These are phyloP conservation scores for Hanseniaspora occidentalis DNA, from an alignment of 805 yeast genomes.

Conservation along the genomic window DNA sequence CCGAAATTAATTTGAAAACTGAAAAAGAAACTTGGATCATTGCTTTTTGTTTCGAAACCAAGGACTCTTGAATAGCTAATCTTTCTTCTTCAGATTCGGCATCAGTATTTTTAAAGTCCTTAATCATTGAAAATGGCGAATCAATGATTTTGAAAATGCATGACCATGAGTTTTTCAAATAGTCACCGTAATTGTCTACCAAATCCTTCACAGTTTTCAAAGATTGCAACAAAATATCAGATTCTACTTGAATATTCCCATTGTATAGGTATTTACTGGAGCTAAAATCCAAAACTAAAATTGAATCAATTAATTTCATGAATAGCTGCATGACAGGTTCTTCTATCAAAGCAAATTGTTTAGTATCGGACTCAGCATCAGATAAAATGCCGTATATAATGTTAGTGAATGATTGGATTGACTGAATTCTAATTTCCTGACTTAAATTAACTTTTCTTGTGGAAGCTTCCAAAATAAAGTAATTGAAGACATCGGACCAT, in stretches of 20 bases:
- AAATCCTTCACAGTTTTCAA: slow-evolving; percentile 56
- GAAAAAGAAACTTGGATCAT: slow-evolving; percentile 60
- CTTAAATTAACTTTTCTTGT: slow-evolving; percentile 29
- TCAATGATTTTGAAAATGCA: slow-evolving; percentile 46
- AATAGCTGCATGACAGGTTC: slow-evolving; percentile 37
- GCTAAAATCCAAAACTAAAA: slow-evolving; percentile 24
- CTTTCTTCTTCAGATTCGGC: slow-evolving; percentile 15
- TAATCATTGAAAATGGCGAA: slow-evolving; percentile 41
- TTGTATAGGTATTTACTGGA: slow-evolving; percentile 23
- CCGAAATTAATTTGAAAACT: slow-evolving; percentile 69
- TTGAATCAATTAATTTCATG: slow-evolving; percentile 29
- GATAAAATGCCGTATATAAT: slow-evolving; percentile 28
- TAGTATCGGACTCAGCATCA: slow-evolving; percentile 14
- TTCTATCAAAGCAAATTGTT: slow-evolving; percentile 26
- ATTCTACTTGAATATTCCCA: slow-evolving; percentile 38
- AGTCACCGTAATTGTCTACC: slow-evolving; percentile 66
- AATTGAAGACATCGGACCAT: slow-evolving; percentile 37
- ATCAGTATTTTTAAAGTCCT: slow-evolving; percentile 13
- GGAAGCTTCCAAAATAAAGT: slow-evolving; percentile 32
- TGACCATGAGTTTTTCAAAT: slow-evolving; percentile 58
- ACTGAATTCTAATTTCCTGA: slow-evolving; percentile 33
- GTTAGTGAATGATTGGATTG: slow-evolving; percentile 40
- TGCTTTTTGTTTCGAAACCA: slow-evolving; percentile 35
- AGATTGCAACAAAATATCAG: slow-evolving; percentile 51
- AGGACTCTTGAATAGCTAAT: slow-evolving; percentile 22